Evolutionary conservation across 2,329 filamentous ascomycete species (phyloP), one percentile per base, ranked within the genome.

Genomic region (Davidsoniella australis): DNA sequence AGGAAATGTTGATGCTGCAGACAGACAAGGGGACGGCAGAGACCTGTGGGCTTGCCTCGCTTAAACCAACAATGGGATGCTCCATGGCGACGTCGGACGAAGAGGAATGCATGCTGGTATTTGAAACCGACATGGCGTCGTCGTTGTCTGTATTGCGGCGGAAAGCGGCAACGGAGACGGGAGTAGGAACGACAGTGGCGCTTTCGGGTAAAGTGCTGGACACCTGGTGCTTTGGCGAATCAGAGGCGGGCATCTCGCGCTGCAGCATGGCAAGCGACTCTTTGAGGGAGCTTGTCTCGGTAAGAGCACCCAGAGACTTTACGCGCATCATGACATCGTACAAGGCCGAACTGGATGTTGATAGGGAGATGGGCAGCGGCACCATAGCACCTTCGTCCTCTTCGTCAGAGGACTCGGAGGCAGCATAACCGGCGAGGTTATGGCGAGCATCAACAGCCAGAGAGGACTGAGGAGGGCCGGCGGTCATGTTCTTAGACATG

Each of bases 401-500:
- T 7, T 51, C 45, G 29, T 48, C 36, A n/a, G 18, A 29, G 36
- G 33, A 36, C 8, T 44, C 49, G 16, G 41, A 44, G 16, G 43
- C 18, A 36, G 39, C 20, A 37, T 43, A 48, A 10, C 41, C 24
- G 20, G 50, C 29, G 12, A 12, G 29, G 29, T 12, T 33, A 12
- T 33, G 12, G 29, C 29, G 29, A 9, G 29, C 29, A 33, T 33
- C 29, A 12, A 33, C 29, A 14, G 46, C 29, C 17, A 41, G 41
- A 17, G 39, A 39, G n/a, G 50, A 41, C 33, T 50, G 48, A 1
- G 73, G 73, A 7, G 63, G 57, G 7, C 73, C 73, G 18, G 72
- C 67, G 5, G 72, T 73, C 66, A 76, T 69, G 51, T 68, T 69
- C 57, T 63, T 71, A 12, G 70, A 65, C 23, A 61, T 61, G 50